Evolutionary conservation across 2,329 filamentous ascomycete genomes (phyloP).

Genomic region (Parastagonospora nodorum): DNA sequence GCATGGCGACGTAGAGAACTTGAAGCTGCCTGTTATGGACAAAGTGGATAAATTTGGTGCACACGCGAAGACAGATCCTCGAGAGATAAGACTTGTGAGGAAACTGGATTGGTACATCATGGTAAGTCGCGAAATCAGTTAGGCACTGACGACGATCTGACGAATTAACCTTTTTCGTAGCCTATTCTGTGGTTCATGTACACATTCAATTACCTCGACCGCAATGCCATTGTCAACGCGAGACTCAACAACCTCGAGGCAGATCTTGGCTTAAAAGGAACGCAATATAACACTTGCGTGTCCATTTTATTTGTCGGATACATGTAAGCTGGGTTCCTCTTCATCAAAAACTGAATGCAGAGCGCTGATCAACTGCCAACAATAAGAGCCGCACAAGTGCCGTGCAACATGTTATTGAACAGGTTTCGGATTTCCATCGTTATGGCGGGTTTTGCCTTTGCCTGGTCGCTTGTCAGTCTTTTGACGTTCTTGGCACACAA

Average conservation of each 20-base stretch:
- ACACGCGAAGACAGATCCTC: conserved; percentile 20
- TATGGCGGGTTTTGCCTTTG: too few relatives aligned
- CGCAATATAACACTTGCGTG: conserved; percentile 64
- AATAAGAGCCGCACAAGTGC: too few relatives aligned
- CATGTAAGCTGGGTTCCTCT: neutral
- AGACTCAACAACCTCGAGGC: conserved; percentile 38
- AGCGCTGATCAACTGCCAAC: too few relatives aligned
- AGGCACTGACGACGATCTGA: neutral
- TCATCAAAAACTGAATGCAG: too few relatives aligned
- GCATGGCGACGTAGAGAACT: too few relatives aligned
- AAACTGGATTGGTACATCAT: conserved; percentile 34
- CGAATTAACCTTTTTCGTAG: neutral
- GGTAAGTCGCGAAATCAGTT: conserved; percentile 6
- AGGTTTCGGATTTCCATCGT: too few relatives aligned
- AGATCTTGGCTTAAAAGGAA: conserved; percentile 47
- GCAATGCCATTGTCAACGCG: conserved; percentile 67
- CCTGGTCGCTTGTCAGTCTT: too few relatives aligned
- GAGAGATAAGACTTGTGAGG: conserved; percentile 27
- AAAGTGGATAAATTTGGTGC: conserved; percentile 31
- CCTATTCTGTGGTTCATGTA: conserved; percentile 25
- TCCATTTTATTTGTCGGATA: conserved; percentile 63
- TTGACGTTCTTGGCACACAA: too few relatives aligned
- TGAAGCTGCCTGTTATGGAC: too few relatives aligned
- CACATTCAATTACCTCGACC: conserved; percentile 55
- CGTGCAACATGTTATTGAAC: too few relatives aligned